Conservation (phyloP, 2,329 filamentous ascomycete species). For the Trichoderma hamatum region DNA sequence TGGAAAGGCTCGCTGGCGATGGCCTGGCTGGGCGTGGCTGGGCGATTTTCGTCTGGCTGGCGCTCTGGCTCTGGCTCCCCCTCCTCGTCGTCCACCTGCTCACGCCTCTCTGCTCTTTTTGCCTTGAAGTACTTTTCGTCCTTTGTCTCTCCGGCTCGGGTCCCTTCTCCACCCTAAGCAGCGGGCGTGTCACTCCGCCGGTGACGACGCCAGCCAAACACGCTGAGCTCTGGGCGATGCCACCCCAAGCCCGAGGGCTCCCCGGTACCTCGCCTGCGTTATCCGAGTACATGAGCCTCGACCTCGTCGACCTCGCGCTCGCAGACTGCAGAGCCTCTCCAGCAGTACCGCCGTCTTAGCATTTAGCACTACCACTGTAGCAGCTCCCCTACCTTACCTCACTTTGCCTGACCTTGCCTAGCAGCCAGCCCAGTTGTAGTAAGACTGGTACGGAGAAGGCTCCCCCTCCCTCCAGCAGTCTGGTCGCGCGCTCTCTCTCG, state of each 20-base stretch:
- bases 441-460: constrained; percentile 18
- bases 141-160: background rate
- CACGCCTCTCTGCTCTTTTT: background rate
- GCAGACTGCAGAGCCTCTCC: background rate
- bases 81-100: background rate
- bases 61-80: background rate
- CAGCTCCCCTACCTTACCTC: constrained; percentile 24
- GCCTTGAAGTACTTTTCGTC: background rate
- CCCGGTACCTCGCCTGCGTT: constrained; percentile 19
- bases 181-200: constrained; percentile 13
- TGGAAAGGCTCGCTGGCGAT: background rate
- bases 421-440: constrained; percentile 25
- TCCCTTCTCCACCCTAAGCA: constrained; percentile 21
- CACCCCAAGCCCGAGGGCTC: background rate
- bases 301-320: background rate
- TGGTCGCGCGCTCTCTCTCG: constrained; percentile 13
- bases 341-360: background rate
- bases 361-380: constrained; percentile 1
- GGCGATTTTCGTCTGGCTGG: background rate
- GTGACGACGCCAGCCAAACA: constrained; percentile 10
- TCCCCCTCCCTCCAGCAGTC: constrained; percentile 18
- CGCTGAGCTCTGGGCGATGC: constrained; percentile 9
- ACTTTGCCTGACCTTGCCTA: constrained; percentile 10
- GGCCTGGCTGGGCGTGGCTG: constrained; percentile 3
- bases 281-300: background rate